phyloP scores from a whole-genome alignment of 1,139 yeast genomes.

The Magnusiomyces fungicola region DNA sequence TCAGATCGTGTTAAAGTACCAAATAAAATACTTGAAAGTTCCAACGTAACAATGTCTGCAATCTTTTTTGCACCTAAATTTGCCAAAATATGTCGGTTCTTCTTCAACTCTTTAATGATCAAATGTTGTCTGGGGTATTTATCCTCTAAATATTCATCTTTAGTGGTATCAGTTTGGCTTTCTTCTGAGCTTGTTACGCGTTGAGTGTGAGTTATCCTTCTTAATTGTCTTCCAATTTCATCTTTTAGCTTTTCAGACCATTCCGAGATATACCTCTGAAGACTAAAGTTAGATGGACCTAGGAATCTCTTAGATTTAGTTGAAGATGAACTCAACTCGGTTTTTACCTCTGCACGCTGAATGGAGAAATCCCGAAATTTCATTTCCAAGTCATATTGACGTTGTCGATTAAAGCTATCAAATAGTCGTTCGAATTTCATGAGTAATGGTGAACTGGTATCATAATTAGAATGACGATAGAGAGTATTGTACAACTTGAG shows the following conservation, averaged over 20 bases:
- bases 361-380: background rate
- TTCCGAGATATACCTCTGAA: too few relatives aligned
- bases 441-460: background rate
- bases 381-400: slow-evolving; percentile 45
- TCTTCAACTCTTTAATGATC: background rate
- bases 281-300: too few relatives aligned
- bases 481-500: slow-evolving; percentile 18
- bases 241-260: background rate
- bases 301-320: too few relatives aligned
- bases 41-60: slow-evolving; percentile 8
- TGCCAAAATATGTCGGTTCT: background rate
- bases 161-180: background rate
- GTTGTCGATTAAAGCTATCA: slow-evolving; percentile 56
- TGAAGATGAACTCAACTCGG: too few relatives aligned
- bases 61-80: background rate
- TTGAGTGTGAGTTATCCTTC: too few relatives aligned
- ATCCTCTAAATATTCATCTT: too few relatives aligned
- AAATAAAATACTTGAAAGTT: slow-evolving; percentile 8
- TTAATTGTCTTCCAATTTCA: background rate
- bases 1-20: background rate
- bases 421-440: slow-evolving; percentile 51
- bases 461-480: background rate
- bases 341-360: background rate
- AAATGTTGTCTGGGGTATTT: too few relatives aligned
- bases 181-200: too few relatives aligned